Evolutionary conservation across 805 yeast genomes (phyloP), one percentile per base, ranked within the genome.

Genomic region (Hyphopichia homilentoma): DNA sequence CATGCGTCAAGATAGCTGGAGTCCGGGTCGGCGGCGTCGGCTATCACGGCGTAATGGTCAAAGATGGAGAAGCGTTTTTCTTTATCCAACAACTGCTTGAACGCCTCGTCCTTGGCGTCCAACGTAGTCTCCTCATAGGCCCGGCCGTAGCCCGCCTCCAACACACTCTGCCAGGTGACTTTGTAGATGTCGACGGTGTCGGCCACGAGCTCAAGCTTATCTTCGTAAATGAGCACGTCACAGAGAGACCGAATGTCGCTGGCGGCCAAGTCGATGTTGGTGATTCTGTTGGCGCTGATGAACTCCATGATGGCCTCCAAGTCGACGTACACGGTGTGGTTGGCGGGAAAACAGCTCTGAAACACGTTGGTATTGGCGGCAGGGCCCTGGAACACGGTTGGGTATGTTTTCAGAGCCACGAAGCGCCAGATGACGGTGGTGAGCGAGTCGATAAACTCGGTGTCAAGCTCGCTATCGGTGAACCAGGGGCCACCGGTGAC

Each of bases 401-500:
- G 96, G 50, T 69, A 84, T 1, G 96, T 76, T 45, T 74, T 77
- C 20, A 79, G 73, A 2, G 90, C 84, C 7, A 86, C 80, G 57
- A 66, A 90, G 44, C 93, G 70, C 96, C 97, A 93, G 6, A 89
- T 79, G 26, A 89, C 89, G 14, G 86, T 78, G 43, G 86, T 58
- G 34, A 93, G 62, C 29, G 87, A 78, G 44, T 86, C 90, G 37
- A 93, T 89, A 50, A 93, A 93, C 57, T 90, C 97, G 3, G 87
- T 79, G 54, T 93, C 98, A 36, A 93, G 69, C 58, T 93, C 97
- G 21, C 89, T 79, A 54, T 93, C 98, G 0, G 97, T 88, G 54
- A 89, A 93, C 98, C 98, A 93, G 4, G 97, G 97, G 4, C 98
- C 98, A 43, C 98, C 98, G 0, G 97, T 93, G 23, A 93, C 93